Evolutionary conservation across 257 asterid genomes (phyloP).

Genomic region (Paulownia fortunei): DNA sequence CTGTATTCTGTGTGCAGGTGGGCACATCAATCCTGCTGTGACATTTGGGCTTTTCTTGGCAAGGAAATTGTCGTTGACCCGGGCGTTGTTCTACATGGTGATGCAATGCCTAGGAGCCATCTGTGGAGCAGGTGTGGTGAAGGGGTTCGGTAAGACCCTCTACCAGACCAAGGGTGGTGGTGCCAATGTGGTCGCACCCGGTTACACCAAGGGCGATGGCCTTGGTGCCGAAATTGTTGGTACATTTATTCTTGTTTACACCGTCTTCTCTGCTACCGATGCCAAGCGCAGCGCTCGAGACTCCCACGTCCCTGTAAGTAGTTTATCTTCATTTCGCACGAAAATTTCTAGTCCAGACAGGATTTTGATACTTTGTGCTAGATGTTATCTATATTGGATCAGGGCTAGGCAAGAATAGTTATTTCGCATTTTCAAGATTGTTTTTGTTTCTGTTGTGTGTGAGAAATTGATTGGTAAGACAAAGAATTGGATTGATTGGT

Average conservation of each 20-base stretch:
- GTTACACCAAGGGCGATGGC: conserved; percentile 53
- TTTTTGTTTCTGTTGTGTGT: too few species aligned
- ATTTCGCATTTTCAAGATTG: too few species aligned
- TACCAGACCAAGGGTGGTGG: conserved; percentile 51
- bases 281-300: conserved; percentile 59
- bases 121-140: conserved; percentile 54
- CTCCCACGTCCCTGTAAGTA: conserved; percentile 56
- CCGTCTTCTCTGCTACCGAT: conserved; percentile 55
- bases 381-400: too few species aligned
- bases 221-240: too few species aligned
- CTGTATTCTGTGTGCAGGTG: conserved; percentile 27
- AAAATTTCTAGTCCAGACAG: too few species aligned
- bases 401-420: too few species aligned
- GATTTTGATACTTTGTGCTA: too few species aligned
- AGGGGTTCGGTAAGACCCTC: conserved; percentile 43
- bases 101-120: conserved; percentile 55
- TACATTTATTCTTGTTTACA: too few species aligned
- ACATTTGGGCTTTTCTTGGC: conserved; percentile 53
- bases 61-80: conserved; percentile 42
- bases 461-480: background rate
- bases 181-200: conserved; percentile 45
- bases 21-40: conserved; percentile 55
- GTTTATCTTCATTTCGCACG: too few species aligned
- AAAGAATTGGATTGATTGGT: background rate
- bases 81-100: conserved; percentile 50